Evolutionary conservation across 441 rosid genomes (phyloP), one percentile per base, ranked within the genome.

Genomic region (Jatropha multifida): DNA sequence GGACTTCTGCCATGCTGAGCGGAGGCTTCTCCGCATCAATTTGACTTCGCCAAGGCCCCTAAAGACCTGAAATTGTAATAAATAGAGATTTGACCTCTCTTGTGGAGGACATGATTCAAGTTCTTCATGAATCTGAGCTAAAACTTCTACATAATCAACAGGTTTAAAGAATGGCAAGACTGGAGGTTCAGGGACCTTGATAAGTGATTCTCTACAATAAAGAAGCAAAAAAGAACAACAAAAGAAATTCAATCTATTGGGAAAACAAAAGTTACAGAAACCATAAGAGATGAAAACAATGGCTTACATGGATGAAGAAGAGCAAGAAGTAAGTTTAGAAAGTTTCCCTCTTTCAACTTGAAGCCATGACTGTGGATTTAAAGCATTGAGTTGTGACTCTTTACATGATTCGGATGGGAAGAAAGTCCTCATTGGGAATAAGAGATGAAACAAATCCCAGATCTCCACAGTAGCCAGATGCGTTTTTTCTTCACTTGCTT

Each of bases 351-450:
- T 89, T 81, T 96, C 99, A 77, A 94, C 98, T 86, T 96, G 99
- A 75, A 94, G 99, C 99, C 99, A 96, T 67, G 98, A 91, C 86
- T 96, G 98, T 11, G 97, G 98, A 91, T 96, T 96, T 63, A 92
- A 81, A 1, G 91, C 88, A 87, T 89, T 76, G 78, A 89, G 87
- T 76, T 91, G 94, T 60, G 93, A 79, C 74, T 94, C 97, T 88
- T 94, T 96, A 85, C 89, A 94, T 44, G 94, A 85, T 70, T 94
- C 97, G 67, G 97, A 87, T 4, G 94, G 90, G 70, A 86, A 87
- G 80, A 91, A 90, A 48, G 91, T 83, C 92, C 89, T 90, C 99
- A 94, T 96, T 79, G 90, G 94, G 83, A 97, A 90, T 81, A 96
- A 89, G 74, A 89, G 88, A 84, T 83, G 86, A 82, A 96, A 87